Base-by-base conservation (phyloP, 371 early-diverging fungal genomes). In the Aphelidium insulamus region DNA sequence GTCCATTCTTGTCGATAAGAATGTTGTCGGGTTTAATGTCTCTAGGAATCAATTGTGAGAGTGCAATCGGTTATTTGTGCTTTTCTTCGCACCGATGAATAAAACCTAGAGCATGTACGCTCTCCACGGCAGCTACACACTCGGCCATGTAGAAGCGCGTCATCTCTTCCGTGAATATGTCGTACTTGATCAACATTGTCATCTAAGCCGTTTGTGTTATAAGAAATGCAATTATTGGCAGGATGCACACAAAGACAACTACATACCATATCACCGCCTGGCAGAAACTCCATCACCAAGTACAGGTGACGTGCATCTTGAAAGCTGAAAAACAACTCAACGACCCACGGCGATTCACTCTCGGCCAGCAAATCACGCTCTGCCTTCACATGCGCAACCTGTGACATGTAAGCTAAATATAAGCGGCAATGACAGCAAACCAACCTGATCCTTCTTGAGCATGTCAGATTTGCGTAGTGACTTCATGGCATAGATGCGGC, bases 401-500 rank as follows among this genome's bases (percentile, higher is more conserved):
- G 40, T 4, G 16, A 20, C 1, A 12, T 21, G 28, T 11, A n/a
- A 30, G 21, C 34, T 32, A 18, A n/a, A 37, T 14, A 31, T 31
- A 26, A 28, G 15, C 27, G 35, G 16, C 21, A 31, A 21, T 16
- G 23, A 41, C 28, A 26, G 36, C 11, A 24, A 30, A 32, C 33
- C 20, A 26, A 73, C 71, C 59, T 95, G 94, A 48, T 88, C 87
- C 54, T 87, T 87, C 45, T 88, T 87, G 34, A 92, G 65, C 97
- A 92, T 95, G 40, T 91, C 97, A 9, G 75, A 72, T 46, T 95
- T 95, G 23, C 79, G 62, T 35, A 95, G 53, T 1, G 85, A 81
- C 53, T 95, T 95, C 88, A 95, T 86, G 28, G 97, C 97, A 57
- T 86, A 95, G 34, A 95, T 83, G 52, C 88, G 90, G 21, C 94